A percentile compares a stretch with the other conserved stretches of the same genome.
Evolutionary conservation across 2,329 filamentous ascomycete species (phyloP).

Genomic region (Exophiala oligosperma): DNA sequence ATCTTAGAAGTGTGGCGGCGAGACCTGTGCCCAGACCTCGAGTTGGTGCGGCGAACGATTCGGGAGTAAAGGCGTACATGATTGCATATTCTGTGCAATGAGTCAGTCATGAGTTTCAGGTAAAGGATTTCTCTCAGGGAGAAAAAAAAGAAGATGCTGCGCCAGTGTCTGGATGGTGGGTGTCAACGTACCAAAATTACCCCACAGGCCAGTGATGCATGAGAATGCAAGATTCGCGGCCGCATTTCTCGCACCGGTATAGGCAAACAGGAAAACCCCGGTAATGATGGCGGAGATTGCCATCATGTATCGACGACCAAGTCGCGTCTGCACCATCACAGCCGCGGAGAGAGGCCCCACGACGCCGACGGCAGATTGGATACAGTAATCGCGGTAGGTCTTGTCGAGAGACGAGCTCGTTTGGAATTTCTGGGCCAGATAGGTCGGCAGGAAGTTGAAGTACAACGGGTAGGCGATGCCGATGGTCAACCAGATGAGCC

Average conservation of each 20-base stretch:
- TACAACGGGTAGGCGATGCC: conserved; percentile 50
- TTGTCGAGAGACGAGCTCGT: conserved; percentile 7
- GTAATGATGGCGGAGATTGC: conserved; percentile 64
- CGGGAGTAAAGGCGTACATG: conserved; percentile 76
- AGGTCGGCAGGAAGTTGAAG: conserved; percentile 50
- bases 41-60: conserved; percentile 75
- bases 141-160: background rate
- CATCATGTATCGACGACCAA: conserved; percentile 73
- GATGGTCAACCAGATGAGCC: conserved; percentile 72
- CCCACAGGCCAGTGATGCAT: conserved; percentile 72
- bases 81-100: conserved; percentile 61
- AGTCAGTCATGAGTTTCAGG: background rate
- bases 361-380: conserved; percentile 70
- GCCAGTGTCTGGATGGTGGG: conserved; percentile 46
- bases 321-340: conserved; percentile 62
- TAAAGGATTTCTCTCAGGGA: background rate
- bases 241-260: conserved; percentile 64
- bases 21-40: conserved; percentile 76
- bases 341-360: conserved; percentile 72
- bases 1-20: conserved; percentile 52
- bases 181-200: conserved; percentile 54
- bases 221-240: conserved; percentile 71
- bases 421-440: conserved; percentile 42
- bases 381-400: conserved; percentile 70
- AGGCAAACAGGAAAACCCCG: conserved; percentile 69